Conservation (phyloP, 2,329 filamentous ascomycete species). For the Xylariaceae sp. region DNA sequence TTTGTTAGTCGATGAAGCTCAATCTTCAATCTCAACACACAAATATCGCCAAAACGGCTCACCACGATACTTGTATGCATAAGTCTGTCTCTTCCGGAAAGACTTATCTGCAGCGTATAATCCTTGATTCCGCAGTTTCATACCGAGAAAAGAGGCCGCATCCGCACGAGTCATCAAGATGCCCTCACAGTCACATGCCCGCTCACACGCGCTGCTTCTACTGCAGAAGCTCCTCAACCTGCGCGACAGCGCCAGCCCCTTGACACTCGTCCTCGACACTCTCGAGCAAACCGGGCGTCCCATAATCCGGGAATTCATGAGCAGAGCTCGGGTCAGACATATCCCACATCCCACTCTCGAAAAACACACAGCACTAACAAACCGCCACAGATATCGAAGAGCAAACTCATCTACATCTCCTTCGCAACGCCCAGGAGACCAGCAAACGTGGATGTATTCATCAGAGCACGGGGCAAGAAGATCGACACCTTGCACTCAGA, state of each 20-base stretch:
- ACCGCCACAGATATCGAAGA: conserved; percentile 51
- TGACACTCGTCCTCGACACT: conserved; percentile 80
- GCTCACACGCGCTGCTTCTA: conserved; percentile 78
- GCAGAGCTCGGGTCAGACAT: conserved; percentile 61
- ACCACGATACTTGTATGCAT: neutral
- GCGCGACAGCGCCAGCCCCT: conserved; percentile 73
- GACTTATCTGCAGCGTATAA: neutral
- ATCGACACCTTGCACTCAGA: conserved; percentile 54
- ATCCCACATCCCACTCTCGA: neutral
- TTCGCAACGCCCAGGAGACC: conserved; percentile 68
- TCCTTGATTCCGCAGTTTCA: neutral
- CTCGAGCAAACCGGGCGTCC: conserved; percentile 74
- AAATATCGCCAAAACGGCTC: too few relatives aligned
- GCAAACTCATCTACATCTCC: conserved; percentile 69
- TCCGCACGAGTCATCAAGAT: conserved; percentile 34
- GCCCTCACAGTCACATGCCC: conserved; percentile 62
- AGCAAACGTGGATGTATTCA: conserved; percentile 59
- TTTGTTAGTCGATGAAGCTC: too few relatives aligned
- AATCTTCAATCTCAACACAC: too few relatives aligned
- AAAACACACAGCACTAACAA: neutral
- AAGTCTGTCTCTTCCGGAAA: neutral
- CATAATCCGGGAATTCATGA: conserved; percentile 67
- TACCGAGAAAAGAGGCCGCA: neutral
- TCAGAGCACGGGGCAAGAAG: conserved; percentile 58
- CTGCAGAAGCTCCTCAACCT: conserved; percentile 77